These are phyloP conservation scores for Leptoxyphium fumago DNA, from an alignment of 2,329 filamentous ascomycete genomes.

Conservation along the genomic window DNA sequence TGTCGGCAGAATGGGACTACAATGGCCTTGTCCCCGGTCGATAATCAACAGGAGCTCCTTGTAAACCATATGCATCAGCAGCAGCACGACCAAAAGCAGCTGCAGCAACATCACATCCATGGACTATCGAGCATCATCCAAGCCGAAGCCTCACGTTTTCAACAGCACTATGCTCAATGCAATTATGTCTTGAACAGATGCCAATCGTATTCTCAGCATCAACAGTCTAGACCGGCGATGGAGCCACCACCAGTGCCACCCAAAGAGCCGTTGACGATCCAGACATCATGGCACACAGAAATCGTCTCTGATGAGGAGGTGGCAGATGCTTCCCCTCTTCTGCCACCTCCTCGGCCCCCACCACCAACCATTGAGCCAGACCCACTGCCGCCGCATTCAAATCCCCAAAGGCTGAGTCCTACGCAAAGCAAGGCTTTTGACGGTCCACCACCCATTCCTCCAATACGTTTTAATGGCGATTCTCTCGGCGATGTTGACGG, in stretches of 20 bases:
- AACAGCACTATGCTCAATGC: too few relatives aligned
- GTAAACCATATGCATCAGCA: too few relatives aligned
- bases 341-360: background rate
- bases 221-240: background rate
- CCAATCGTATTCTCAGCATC: background rate
- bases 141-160: too few relatives aligned
- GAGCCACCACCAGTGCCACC: background rate
- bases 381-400: conserved; percentile 10
- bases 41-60: too few relatives aligned
- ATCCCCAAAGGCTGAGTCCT: conserved; percentile 9
- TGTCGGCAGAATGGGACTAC: too few relatives aligned
- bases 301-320: background rate
- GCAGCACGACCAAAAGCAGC: too few relatives aligned
- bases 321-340: background rate
- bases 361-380: conserved; percentile 7
- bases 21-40: too few relatives aligned
- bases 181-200: too few relatives aligned
- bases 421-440: conserved; percentile 7
- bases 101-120: too few relatives aligned
- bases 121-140: too few relatives aligned
- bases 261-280: background rate
- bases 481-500: conserved; percentile 7
- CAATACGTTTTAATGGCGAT: conserved; percentile 7
- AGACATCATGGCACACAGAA: background rate
- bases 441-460: conserved; percentile 5